Conservation (phyloP, 2,329 filamentous ascomycete genomes). For the Nakataea oryzae region DNA sequence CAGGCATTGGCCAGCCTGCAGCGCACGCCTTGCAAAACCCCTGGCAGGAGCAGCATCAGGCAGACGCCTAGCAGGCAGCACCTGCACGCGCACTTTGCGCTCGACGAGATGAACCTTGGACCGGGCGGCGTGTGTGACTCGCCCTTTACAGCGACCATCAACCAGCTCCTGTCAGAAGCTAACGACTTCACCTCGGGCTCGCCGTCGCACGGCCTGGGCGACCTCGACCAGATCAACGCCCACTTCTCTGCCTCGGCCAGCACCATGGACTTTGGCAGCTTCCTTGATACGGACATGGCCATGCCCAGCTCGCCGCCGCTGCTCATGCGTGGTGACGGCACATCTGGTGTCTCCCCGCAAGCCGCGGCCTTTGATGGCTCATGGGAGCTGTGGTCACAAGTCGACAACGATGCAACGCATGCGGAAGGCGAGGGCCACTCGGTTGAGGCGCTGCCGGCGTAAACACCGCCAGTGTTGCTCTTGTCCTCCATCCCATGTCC, state of each 20-base stretch:
- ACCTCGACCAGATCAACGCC: slow-evolving; percentile 24
- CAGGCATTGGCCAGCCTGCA: slow-evolving; percentile 27
- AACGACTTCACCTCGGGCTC: slow-evolving; percentile 31
- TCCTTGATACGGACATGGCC: slow-evolving; percentile 34
- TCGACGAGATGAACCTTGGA: slow-evolving; percentile 20
- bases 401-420: background rate
- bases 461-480: background rate
- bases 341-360: background rate
- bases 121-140: slow-evolving; percentile 24
- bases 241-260: background rate
- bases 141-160: slow-evolving; percentile 52
- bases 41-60: slow-evolving; percentile 25
- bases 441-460: background rate
- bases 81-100: slow-evolving; percentile 21
- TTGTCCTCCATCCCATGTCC: background rate
- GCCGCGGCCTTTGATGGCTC: slow-evolving; percentile 10
- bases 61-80: slow-evolving; percentile 30
- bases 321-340: slow-evolving; percentile 11
- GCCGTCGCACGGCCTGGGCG: slow-evolving; percentile 24
- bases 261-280: slow-evolving; percentile 34
- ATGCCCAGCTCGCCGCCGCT: slow-evolving; percentile 39
- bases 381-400: slow-evolving; percentile 13
- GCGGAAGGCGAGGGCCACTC: background rate
- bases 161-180: slow-evolving; percentile 50
- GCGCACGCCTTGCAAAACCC: slow-evolving; percentile 34